These are phyloP conservation scores for Chamaecyparis obtusa DNA, from an alignment of 75 land plant species.

Conservation along the genomic window DNA sequence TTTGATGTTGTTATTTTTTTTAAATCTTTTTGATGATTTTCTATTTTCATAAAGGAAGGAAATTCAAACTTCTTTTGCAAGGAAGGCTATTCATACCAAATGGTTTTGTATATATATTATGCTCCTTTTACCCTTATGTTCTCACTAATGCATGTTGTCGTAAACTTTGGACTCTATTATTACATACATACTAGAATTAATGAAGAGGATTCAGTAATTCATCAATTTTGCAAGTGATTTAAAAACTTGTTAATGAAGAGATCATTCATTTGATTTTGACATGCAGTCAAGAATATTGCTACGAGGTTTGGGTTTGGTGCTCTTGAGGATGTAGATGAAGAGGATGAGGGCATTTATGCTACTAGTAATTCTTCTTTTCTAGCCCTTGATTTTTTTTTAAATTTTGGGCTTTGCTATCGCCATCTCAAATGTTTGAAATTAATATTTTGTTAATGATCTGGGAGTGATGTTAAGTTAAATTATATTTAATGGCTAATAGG, in stretches of 20 bases:
- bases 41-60: constrained; percentile 61
- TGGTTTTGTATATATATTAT: constrained; percentile 46
- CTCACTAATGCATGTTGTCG: background rate
- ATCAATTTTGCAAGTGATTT: background rate
- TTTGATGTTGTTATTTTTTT: background rate
- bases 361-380: constrained; percentile 39
- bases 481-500: background rate
- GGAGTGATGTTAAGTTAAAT: background rate
- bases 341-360: constrained; percentile 92
- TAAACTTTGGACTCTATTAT: too few species aligned
- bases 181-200: background rate
- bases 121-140: too few species aligned
- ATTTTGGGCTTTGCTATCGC: background rate
- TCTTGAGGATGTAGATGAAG: constrained; percentile 81
- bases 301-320: constrained; percentile 96
- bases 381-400: background rate
- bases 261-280: background rate
- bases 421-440: background rate
- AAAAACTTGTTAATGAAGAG: too few species aligned
- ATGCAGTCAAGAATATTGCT: constrained; percentile 75
- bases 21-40: background rate
- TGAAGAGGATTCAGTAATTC: background rate
- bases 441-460: background rate
- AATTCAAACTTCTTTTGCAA: constrained; percentile 26
- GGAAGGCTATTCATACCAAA: constrained; percentile 64